Evolutionary conservation across 2,329 filamentous ascomycete genomes (phyloP).

Genomic region (Dactylellina leptospora): DNA sequence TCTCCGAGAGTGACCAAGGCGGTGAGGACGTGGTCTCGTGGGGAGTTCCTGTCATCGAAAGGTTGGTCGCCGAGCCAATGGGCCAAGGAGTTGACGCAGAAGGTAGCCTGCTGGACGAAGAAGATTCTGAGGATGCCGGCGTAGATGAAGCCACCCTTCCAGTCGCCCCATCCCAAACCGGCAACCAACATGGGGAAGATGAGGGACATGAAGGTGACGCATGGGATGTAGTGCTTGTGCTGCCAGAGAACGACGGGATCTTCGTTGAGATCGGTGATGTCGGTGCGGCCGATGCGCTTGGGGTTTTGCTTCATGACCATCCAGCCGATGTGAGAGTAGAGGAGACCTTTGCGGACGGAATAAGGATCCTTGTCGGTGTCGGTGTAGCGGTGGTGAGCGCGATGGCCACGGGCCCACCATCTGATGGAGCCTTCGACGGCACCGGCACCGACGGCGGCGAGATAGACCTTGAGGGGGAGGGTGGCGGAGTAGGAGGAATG

Average conservation of each 20-base stretch:
- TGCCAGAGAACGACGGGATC: slow-evolving; percentile 86
- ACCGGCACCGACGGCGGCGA: slow-evolving; percentile 81
- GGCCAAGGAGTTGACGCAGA: slow-evolving; percentile 90
- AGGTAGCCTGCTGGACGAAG: slow-evolving; percentile 90
- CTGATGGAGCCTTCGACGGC: slow-evolving; percentile 85
- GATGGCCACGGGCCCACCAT: slow-evolving; percentile 89
- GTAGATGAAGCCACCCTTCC: slow-evolving; percentile 82
- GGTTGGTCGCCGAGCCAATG: slow-evolving; percentile 93
- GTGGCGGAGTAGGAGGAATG: slow-evolving; percentile 83
- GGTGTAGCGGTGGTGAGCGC: slow-evolving; percentile 89
- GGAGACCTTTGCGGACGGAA: slow-evolving; percentile 84
- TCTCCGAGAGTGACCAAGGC: slow-evolving; percentile 85
- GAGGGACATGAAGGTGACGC: slow-evolving; percentile 78
- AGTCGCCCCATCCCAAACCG: slow-evolving; percentile 82
- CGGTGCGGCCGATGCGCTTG: slow-evolving; percentile 84
- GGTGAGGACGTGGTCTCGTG: slow-evolving; percentile 86
- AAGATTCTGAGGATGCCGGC: slow-evolving; percentile 85
- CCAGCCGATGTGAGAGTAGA: slow-evolving; percentile 87
- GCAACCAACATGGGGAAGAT: slow-evolving; percentile 78
- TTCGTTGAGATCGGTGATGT: slow-evolving; percentile 87
- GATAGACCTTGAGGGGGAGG: slow-evolving; percentile 79
- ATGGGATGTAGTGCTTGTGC: slow-evolving; percentile 85
- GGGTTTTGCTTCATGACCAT: slow-evolving; percentile 95
- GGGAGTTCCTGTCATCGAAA: slow-evolving; percentile 91
- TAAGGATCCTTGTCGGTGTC: slow-evolving; percentile 93